Base-by-base conservation (phyloP, 495 filamentous ascomycete species). In the Baudoinia panamericana region DNA sequence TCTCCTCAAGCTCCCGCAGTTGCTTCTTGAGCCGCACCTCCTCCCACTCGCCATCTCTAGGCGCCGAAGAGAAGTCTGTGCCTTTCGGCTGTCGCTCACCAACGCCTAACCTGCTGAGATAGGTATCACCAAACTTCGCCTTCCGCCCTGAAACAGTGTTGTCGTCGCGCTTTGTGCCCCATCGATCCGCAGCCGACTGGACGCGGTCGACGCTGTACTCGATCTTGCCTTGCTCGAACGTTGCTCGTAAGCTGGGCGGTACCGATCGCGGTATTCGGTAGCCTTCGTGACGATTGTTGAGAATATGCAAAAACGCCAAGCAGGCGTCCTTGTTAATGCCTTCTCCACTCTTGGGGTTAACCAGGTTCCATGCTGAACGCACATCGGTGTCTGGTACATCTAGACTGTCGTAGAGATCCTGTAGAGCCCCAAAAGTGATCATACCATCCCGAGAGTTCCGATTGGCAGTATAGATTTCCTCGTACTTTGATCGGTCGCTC, bases 371-470 rank as follows among this genome's bases (percentile, higher is more conserved):
- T 7, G 90, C 90, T 12, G 76, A 84, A 37, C 84, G 74, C 50
- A 97, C 70, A 48, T 97, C 90, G 39, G 86, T 94, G 58, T 96
- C 90, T 23, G 90, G 90, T 12, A 97, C 87, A 53, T 93, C 85
- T 48, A 96, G 80, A 32, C 77, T 83, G 27, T 82, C 72, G 67
- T 94, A 95, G 31, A 97, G 75, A 22, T 79, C 76, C 51, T 83
- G 71, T 39, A 97, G 72, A 24, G 84, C 68, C 43, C 75, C 68
- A 63, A 94, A 95, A 29, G 78, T 67, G 45, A 93, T 72, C 56
- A 92, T 78, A 42, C 90, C 90, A 20, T 31, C 28, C 29, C 84
- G 80, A 46, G 74, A 72, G 58, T 86, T 81, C 36, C 82, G 73
- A 61, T 84, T 88, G 46, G 90, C 82, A 43, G 73, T 79, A 61